Percentiles rank a stretch among this genome's conserved stretches.
Evolutionary conservation across 257 asterid genomes (phyloP).

Genomic region (Paraleonurus japonicus): DNA sequence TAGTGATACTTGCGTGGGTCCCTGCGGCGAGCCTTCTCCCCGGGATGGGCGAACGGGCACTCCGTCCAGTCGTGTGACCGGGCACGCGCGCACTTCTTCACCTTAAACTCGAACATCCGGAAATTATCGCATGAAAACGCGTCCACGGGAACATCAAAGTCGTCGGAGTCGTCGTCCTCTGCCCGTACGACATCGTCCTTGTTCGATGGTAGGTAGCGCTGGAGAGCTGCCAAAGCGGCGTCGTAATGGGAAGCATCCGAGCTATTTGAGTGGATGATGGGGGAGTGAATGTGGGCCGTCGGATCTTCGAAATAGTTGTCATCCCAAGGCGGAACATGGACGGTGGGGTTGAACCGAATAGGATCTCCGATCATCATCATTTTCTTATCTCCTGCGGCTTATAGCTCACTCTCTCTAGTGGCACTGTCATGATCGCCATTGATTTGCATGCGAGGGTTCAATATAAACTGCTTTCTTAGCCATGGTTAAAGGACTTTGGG

Average conservation of each 20-base stretch:
- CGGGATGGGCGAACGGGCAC: constrained; percentile 58
- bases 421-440: constrained; percentile 40
- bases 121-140: constrained; percentile 56
- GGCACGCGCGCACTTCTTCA: constrained; percentile 46
- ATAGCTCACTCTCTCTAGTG: constrained; percentile 23
- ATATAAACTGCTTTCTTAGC: constrained; percentile 51
- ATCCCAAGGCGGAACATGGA: constrained; percentile 71
- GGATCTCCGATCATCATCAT: constrained; percentile 57
- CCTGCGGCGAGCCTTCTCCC: constrained; percentile 57
- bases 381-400: neutral
- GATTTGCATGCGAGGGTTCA: constrained; percentile 30
- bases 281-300: constrained; percentile 46
- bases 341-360: constrained; percentile 58
- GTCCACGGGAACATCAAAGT: constrained; percentile 46
- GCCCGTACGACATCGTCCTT: constrained; percentile 15
- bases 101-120: constrained; percentile 64
- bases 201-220: constrained; percentile 68
- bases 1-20: constrained; percentile 47
- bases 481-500: constrained; percentile 29
- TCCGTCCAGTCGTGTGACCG: constrained; percentile 65
- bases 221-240: constrained; percentile 52
- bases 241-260: constrained; percentile 32
- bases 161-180: constrained; percentile 28
- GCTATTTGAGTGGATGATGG: constrained; percentile 20
- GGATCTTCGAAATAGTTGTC: constrained; percentile 40